Base-by-base conservation (phyloP, 148 eudicot genomes). In the Heliosperma pusillum region DNA sequence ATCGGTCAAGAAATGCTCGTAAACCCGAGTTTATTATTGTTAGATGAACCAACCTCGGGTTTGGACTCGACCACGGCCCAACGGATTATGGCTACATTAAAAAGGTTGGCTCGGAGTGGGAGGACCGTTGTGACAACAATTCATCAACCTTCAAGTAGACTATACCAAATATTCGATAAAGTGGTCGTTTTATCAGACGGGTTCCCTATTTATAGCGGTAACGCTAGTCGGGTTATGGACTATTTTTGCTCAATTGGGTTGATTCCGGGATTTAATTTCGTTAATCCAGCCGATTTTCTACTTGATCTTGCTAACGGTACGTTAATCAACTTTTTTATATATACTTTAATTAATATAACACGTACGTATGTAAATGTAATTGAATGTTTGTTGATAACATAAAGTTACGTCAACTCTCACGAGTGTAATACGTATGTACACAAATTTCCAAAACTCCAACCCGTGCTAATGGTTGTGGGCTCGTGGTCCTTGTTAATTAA, bases 11-110 rank as follows among this genome's bases (percentile, higher is more conserved):
- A 93, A 76, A 87, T 93, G 96, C 20, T 93, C 44, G 91, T 93
- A 73, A 93, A 93, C 74, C 97, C 97, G 0, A 87, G 93, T 44
- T 71, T 92, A 58, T 81, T 93, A 71, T 72, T 93, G 74, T 80
- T 93, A 27, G 97, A 93, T 64, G 97, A 93, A 76, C 97, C 97
- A 5, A 93, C 97, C 2, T 93, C 98, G 0, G 98, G 98, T 50
- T 76, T 93, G 1, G 98, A 93, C 76, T 93, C 98, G 3, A 93
- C 98, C 27, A 93, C 96, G 5, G 98, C 96, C 12, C 89, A 83
- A 62, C 72, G 96, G 29, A 84, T 93, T 0, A 72, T 91, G 77
- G 85, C 75, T 13, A 90, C 98, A 1, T 75, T 93, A 40, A 71
- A 81, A 74, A 77, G 88, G 45, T 69, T 93, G 21, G 96, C 98